Base-by-base conservation (phyloP, 2,329 filamentous ascomycete species). In the Neonectria magnoliae region DNA sequence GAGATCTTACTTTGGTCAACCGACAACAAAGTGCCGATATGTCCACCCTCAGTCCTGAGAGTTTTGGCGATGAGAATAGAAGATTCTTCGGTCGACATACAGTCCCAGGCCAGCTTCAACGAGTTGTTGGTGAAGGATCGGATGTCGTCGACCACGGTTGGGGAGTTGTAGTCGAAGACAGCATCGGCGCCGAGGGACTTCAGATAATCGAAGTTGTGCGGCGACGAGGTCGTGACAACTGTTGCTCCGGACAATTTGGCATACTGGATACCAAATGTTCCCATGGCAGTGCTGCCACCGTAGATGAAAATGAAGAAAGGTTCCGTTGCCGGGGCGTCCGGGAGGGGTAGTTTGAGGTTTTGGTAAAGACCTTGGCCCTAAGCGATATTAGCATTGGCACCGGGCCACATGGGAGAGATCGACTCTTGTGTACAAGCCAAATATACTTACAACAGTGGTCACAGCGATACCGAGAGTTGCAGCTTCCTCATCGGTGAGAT, bases 321-420 rank as follows among this genome's bases (percentile, higher is more conserved):
- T 25, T 66, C 51, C 0, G 20, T 10, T 1, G 42, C 1, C 0
- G 65, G 66, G 0, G 27, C 29, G 2, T 41, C 11, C 0, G 64
- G 64, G 0, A 59, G 13, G 0, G 60, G 42, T 0, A 68, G 76
- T 51, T 75, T 62, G 1, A 86, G 76, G 9, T 74, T 73, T 62
- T 83, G 80, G 74, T 85, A 85, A 16, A 86, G 77, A 1, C 78
- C 81, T 75, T 85, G 83, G 33, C 77, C 82, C 29, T 25, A 6
- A 25, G 25, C 25, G 25, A 6, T 25, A 25, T 25, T 6, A 25
- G 25, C 25, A 25, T 25, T 25, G 25, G 25, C 5, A 25, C 5
- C 25, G 6, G 25, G 25, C 25, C 25, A 25, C 25, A 6, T 25
- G 25, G 22, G 5, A 25, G 4, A 25, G 25, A 25, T 25, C 25